Base-by-base conservation (phyloP, 129 eudicot species). In the Cynara cardunculus region DNA sequence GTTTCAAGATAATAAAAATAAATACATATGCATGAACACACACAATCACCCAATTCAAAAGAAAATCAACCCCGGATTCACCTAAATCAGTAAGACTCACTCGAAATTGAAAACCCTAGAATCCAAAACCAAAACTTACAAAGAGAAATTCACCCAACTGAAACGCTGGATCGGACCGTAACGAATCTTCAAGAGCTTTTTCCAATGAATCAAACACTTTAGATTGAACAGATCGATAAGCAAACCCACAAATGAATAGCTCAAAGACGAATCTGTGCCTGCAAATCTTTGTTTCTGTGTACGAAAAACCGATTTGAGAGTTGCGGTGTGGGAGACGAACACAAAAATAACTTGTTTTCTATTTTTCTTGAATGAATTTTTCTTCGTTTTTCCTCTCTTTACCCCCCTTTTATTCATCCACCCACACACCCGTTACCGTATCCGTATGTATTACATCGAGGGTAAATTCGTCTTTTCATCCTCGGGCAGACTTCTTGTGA, bases 301-400 rank as follows among this genome's bases (percentile, higher is more conserved):
- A 35, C 19, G 22, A 62, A 64, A 80, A 72, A 80, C 65, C 66
- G 84, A 80, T 80, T 80, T 80, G 82, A 83, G 86, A 83, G 86
- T 83, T 83, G 78, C 82, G 86, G 86, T 83, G 86, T 71, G 72
- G 86, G 86, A 77, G 86, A 83, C 78, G 86, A 83, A 83, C 74
- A 83, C 78, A 77, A 18, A 3, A 56, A 64, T 59, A 83, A 27
- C 30, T 66, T 66, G 0, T 73, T 77, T 35, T 73, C 7, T 25
- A 19, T 35, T 62, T 41, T 78, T 78, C 19, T 71, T 73, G 69
- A 74, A 69, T 41, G 75, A 81, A 46, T 49, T 19, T 18, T 73
- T 66, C 64, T 69, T 75, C 69, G 81, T 69, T 32, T 68, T 34
- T 61, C 22, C 26, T 73, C 65, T 81, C 74, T 49, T 66, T 64